Percentiles rank a stretch among this genome's conserved stretches.
Evolutionary conservation across 192 early-diverging fungal genomes (phyloP).

Genomic region (Anaeromyces robustus): DNA sequence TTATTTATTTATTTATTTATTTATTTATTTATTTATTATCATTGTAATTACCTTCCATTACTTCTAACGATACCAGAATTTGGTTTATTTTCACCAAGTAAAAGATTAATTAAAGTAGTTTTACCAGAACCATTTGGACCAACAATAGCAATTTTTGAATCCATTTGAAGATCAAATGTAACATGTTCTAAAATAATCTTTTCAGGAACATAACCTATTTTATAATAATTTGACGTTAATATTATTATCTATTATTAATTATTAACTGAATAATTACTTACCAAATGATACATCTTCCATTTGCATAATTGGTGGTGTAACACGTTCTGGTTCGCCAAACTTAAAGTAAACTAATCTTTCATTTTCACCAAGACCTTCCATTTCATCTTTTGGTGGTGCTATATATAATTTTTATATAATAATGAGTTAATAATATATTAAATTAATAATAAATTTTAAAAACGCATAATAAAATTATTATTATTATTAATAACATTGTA

Average conservation of each 20-base stretch:
- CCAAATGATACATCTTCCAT: constrained; percentile 77
- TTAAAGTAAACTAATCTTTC: constrained; percentile 67
- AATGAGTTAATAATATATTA: too few species aligned
- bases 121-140: constrained; percentile 93
- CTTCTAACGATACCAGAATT: neutral
- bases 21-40: neutral
- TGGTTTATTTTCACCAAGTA: neutral
- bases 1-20: too few species aligned
- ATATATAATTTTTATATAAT: neutral
- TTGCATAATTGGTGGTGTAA: constrained; percentile 92
- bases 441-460: neutral
- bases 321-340: constrained; percentile 83
- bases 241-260: too few species aligned
- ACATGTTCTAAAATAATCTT: constrained; percentile 68
- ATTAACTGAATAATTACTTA: too few species aligned
- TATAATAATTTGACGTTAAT: too few species aligned
- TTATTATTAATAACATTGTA: neutral
- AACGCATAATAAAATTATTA: neutral
- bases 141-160: constrained; percentile 93
- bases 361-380: constrained; percentile 40
- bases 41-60: neutral
- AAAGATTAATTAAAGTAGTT: neutral
- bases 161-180: constrained; percentile 90
- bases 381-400: constrained; percentile 47
- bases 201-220: constrained; percentile 56